phyloP scores from a whole-genome alignment of 306 rosid species.

The Prunus kanzakura region DNA sequence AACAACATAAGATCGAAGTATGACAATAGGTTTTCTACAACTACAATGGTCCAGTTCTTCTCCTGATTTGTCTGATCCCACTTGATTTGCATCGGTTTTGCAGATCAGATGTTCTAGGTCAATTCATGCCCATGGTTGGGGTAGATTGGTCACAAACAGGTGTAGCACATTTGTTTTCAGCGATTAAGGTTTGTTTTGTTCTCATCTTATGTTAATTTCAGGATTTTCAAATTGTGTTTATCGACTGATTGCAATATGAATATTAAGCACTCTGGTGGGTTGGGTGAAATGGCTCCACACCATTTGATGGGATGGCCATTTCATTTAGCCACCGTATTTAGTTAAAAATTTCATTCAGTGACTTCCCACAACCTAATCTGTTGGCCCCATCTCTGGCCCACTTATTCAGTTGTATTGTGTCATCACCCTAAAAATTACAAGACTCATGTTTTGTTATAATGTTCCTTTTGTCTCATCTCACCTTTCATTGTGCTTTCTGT shows the following conservation, averaged over 20 bases:
- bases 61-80: conserved; percentile 16
- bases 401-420: conserved; percentile 2
- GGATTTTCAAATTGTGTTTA: conserved; percentile 4
- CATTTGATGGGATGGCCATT: neutral
- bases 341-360: neutral
- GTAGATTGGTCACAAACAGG: conserved; percentile 98
- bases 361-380: neutral
- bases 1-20: neutral
- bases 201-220: conserved; percentile 9
- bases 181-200: conserved; percentile 73
- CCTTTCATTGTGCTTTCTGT: neutral
- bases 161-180: conserved; percentile 91
- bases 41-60: conserved; percentile 1
- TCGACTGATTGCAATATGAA: conserved; percentile 12
- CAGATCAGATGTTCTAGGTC: conserved; percentile 99
- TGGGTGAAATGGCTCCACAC: neutral
- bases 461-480: neutral
- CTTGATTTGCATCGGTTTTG: conserved; percentile 21
- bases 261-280: conserved; percentile 20
- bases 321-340: neutral
- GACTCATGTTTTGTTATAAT: neutral
- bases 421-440: neutral
- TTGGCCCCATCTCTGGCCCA: conserved; percentile 24
- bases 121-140: conserved; percentile 99
- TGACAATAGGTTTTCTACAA: neutral